Conservation (phyloP, 768 basidiomycete species). For the Thelephora ganbajun region DNA sequence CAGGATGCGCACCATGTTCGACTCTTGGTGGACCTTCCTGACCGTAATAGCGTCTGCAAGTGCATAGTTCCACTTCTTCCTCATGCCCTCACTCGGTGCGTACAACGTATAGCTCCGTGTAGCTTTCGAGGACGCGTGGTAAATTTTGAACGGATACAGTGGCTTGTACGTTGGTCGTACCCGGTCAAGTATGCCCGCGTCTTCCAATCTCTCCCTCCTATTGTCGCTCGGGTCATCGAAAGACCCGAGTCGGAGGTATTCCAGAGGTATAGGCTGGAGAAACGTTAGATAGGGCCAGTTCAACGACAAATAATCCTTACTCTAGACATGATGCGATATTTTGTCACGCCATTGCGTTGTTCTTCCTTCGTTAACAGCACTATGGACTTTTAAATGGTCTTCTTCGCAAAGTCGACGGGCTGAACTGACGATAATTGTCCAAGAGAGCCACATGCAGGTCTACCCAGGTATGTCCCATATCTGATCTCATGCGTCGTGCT, state of each 20-base stretch:
- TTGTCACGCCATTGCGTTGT: constrained; percentile 31
- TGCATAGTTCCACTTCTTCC: constrained; percentile 49
- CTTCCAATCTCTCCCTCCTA: constrained; percentile 49
- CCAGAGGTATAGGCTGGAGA: constrained; percentile 61
- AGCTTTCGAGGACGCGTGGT: constrained; percentile 44
- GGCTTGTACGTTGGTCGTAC: constrained; percentile 36
- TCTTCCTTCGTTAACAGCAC: constrained; percentile 57
- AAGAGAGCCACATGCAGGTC: constrained; percentile 54
- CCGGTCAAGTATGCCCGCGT: constrained; percentile 40
- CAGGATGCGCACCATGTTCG: constrained; percentile 44
- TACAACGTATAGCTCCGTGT: constrained; percentile 62
- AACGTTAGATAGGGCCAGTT: constrained; percentile 1
- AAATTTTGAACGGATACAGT: constrained; percentile 67
- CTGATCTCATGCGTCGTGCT: constrained; percentile 43
- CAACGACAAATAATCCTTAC: constrained; percentile 25
- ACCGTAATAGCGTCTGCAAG: constrained; percentile 52
- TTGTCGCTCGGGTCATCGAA: constrained; percentile 48
- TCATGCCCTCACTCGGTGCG: constrained; percentile 37
- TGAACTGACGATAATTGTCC: constrained; percentile 62
- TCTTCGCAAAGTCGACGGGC: neutral
- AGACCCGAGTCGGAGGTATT: constrained; percentile 58
- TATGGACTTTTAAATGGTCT: constrained; percentile 14
- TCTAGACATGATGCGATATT: constrained; percentile 46
- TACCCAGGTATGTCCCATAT: constrained; percentile 56
- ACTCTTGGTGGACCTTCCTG: constrained; percentile 49